Base-by-base conservation (phyloP, 371 early-diverging fungal genomes). In the Mortierella sp. region DNA sequence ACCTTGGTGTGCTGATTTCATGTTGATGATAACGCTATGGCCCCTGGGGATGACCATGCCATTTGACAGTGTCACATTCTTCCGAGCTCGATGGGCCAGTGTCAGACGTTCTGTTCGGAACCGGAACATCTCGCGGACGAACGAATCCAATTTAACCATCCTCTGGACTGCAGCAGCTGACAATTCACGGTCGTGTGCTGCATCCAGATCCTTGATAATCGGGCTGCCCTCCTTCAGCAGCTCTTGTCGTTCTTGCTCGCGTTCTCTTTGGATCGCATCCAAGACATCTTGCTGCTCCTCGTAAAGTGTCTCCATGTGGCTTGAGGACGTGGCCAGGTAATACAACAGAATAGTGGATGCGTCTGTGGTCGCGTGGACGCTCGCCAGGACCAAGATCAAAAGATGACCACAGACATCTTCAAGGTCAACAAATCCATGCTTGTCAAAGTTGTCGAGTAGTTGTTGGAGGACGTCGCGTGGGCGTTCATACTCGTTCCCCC, bases 71-170 rank as follows among this genome's bases (percentile, higher is more conserved):
- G 67, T 63, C 12, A 80, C 27, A 41, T 72, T 58, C 17, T 76
- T 37, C 13, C 73, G 52, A 2, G 79, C 67, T 1, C 63, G 55
- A 53, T 85, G 86, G 13, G 64, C 28, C 22, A 78, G 51, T 0
- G 34, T 60, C 39, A 81, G 12, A 3, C 53, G 57, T 9, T 64
- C 54, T 14, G 57, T 74, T 9, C 79, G 58, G 27, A 44, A 57
- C 17, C 86, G 73, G 34, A 83, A 50, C 0, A 63, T 12, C 54
- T 86, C 86, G 21, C 83, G 81, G 1, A 82, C 74, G 28, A 83
- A 81, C 10, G 84, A 83, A 37, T 86, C 86, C 24, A 85, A 63
- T 21, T 83, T 78, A 1, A 74, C 77, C 69, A 86, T 58, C 19
- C 61, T 71, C 45, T 80, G 81, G 54, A 72, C 47, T 2, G 79